phyloP scores from a whole-genome alignment of 768 basidiomycete species.

The Hygrocybe punicea region DNA sequence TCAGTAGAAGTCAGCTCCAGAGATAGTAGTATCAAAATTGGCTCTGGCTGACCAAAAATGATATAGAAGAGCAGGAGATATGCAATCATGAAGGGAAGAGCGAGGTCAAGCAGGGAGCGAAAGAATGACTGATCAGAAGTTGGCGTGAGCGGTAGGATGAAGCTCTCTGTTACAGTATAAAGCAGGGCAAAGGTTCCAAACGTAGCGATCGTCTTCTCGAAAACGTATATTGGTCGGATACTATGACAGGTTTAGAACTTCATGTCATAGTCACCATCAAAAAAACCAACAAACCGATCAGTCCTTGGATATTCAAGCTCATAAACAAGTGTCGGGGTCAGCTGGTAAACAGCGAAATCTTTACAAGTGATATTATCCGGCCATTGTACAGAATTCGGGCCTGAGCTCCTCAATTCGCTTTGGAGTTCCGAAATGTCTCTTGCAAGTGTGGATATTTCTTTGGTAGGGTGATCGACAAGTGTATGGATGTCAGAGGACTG shows the following conservation, averaged over 20 bases:
- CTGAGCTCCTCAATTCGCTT: slow-evolving; percentile 69
- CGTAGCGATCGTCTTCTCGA: slow-evolving; percentile 82
- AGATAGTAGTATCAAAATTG: neutral
- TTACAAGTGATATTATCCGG: slow-evolving; percentile 79
- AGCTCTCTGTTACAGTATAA: slow-evolving; percentile 88
- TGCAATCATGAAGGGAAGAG: slow-evolving; percentile 90
- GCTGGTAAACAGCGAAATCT: slow-evolving; percentile 81
- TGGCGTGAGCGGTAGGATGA: slow-evolving; percentile 83
- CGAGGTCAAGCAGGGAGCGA: slow-evolving; percentile 76
- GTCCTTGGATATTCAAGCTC: slow-evolving; percentile 96
- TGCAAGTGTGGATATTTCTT: slow-evolving; percentile 63
- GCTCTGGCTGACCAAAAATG: slow-evolving; percentile 62
- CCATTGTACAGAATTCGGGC: slow-evolving; percentile 67
- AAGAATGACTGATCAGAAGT: slow-evolving; percentile 66
- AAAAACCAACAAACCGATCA: slow-evolving; percentile 50
- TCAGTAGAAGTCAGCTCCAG: neutral
- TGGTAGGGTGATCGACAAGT: slow-evolving; percentile 64
- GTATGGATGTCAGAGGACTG: slow-evolving; percentile 17
- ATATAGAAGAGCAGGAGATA: slow-evolving; percentile 86
- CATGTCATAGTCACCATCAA: neutral
- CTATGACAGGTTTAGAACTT: slow-evolving; percentile 25
- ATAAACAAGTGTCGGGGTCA: slow-evolving; percentile 91
- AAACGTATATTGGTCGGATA: slow-evolving; percentile 76
- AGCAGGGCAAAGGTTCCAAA: slow-evolving; percentile 96
- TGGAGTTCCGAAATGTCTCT: slow-evolving; percentile 72